These are phyloP conservation scores for Pseudogymnoascus sp. DNA, from an alignment of 2,329 filamentous ascomycete genomes.

Conservation along the genomic window DNA sequence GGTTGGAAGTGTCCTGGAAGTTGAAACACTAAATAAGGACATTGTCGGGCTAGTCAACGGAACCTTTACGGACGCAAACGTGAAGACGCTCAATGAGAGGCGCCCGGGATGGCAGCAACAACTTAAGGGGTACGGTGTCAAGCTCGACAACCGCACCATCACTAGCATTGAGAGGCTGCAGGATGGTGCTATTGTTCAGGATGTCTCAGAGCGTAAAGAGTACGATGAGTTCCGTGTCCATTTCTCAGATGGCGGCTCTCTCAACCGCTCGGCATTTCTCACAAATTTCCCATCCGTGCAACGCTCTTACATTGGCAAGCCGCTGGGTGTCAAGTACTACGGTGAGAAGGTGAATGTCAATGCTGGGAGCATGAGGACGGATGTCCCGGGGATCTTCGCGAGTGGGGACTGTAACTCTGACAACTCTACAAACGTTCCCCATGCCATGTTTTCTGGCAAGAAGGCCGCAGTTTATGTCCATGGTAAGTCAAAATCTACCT, in stretches of 20 bases:
- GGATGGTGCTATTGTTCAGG: constrained; percentile 20
- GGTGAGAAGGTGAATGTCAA: constrained; percentile 12
- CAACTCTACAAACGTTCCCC: constrained; percentile 50
- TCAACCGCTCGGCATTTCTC: constrained; percentile 44
- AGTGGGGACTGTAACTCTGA: constrained; percentile 45
- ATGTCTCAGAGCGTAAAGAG: constrained; percentile 27
- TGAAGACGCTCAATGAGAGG: constrained; percentile 31
- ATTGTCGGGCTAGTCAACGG: constrained; percentile 40
- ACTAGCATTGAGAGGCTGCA: constrained; percentile 37
- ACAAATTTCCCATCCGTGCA: constrained; percentile 40
- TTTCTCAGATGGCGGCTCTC: constrained; percentile 37
- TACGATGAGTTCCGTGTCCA: constrained; percentile 47
- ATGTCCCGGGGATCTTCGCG: constrained; percentile 45
- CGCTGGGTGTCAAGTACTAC: constrained; percentile 31
- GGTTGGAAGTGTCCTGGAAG: constrained; percentile 39
- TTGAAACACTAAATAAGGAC: constrained; percentile 45
- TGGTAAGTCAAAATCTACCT: constrained; percentile 33
- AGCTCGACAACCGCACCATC: constrained; percentile 48
- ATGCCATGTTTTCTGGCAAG: constrained; percentile 53
- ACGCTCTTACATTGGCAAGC: constrained; percentile 36
- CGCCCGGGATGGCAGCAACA: constrained; percentile 39
- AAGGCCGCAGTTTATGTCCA: constrained; percentile 47
- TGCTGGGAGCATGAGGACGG: constrained; percentile 31
- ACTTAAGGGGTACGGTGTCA: constrained; percentile 41
- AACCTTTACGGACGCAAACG: constrained; percentile 39